Evolutionary conservation across 2,329 filamentous ascomycete genomes (phyloP).

Genomic region (Allantophomopsis cytisporea): DNA sequence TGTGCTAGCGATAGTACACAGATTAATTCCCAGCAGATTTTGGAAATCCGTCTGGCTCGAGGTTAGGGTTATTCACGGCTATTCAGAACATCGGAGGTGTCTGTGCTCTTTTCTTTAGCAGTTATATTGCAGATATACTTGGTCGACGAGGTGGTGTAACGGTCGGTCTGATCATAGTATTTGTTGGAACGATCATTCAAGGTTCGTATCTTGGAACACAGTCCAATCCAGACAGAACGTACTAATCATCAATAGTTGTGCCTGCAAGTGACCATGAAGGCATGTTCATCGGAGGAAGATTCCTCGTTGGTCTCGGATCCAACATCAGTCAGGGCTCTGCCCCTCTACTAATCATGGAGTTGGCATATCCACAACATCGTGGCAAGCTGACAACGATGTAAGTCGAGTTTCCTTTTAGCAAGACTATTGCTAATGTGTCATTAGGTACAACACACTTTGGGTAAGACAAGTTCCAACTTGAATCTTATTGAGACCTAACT

Average conservation of each 20-base stretch:
- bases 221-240: too few relatives aligned
- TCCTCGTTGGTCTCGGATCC: constrained; percentile 15
- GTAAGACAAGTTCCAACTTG: constrained; percentile 8
- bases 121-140: constrained; percentile 21
- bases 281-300: constrained; percentile 16
- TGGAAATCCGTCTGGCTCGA: constrained; percentile 22
- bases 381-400: constrained; percentile 17
- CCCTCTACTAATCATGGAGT: constrained; percentile 22
- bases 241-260: constrained; percentile 8
- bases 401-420: neutral
- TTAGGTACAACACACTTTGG: constrained; percentile 1
- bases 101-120: constrained; percentile 26
- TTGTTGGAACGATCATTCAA: constrained; percentile 18
- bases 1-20: neutral
- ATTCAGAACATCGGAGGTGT: constrained; percentile 27
- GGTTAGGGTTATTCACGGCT: constrained; percentile 26
- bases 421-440: constrained; percentile 1
- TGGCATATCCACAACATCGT: constrained; percentile 29
- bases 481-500: constrained; percentile 24
- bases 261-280: constrained; percentile 6
- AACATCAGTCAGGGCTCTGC: constrained; percentile 4
- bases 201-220: too few relatives aligned
- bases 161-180: constrained; percentile 20
- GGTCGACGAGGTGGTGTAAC: constrained; percentile 19
- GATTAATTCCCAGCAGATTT: constrained; percentile 11